Evolutionary conservation across 176 grass and related monocot species (phyloP), one percentile per base, ranked within the genome.

Genomic region (Aegilops sharonensis): DNA sequence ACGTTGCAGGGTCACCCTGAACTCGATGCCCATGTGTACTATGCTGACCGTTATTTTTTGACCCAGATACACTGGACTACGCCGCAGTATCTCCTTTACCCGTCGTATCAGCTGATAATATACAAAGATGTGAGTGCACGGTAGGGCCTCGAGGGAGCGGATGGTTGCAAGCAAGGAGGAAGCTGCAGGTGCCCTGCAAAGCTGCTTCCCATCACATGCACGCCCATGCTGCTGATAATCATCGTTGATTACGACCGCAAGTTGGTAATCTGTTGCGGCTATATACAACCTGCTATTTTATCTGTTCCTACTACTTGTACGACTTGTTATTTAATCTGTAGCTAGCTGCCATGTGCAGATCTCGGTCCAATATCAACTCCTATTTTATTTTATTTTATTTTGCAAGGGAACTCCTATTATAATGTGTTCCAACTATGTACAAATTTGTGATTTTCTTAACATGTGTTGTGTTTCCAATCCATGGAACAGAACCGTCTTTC

Each of bases 171-270:
- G 13, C 31, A 76, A 30, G 56, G 24, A 73, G 79, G 76, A 86
- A 63, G 76, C 17, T 72, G 37, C 66, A 70, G 52, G 32, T 68
- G 63, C 24, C 32, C 17, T 78, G 31, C 83, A 13, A 36, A 27
- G 39, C 68, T 76, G 70, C 60, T 76, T 57, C 70, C 23, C 42
- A 2, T 87, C 70, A 43, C 79, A 67, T 43, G 86, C 29, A 47
- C 32, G 66, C 42, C 36, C 36, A 79, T 72, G 54, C n/a, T 20
- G 21, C n/a, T 36, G 11, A 32, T 59, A 77, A 73, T 87, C 13
- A 77, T 50, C 56, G 20, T 59, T 8, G 59, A 59, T 14, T 14
- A 12, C 2, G 75, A 78, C 15, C 9, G 66, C 14, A 61, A 34
- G 43, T 43, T 23, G 6, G 10, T 20, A 15, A 18, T 18, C 56